A percentile compares a stretch with the other conserved stretches of the same genome.
Conservation (phyloP, 1,139 yeast genomes). For the Pichia sp. region DNA sequence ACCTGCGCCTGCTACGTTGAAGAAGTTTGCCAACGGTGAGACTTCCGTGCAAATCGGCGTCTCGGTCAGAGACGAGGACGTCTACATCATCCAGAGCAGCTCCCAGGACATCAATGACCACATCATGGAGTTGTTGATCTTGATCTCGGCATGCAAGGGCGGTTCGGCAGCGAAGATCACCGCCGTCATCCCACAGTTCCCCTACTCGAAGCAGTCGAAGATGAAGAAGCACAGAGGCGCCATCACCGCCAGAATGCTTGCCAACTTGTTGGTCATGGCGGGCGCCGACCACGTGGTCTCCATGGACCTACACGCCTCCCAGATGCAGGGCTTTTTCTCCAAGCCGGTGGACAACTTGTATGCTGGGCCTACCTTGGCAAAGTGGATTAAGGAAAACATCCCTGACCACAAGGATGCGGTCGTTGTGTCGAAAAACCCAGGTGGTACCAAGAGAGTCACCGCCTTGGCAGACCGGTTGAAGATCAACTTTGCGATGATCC, state of each 20-base stretch:
- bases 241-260: constrained; percentile 98
- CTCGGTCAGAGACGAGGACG: constrained; percentile 93
- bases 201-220: constrained; percentile 94
- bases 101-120: constrained; percentile 88
- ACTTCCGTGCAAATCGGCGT: constrained; percentile 94
- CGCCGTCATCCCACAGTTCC: constrained; percentile 96
- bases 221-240: constrained; percentile 99
- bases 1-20: constrained; percentile 90
- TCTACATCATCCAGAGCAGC: constrained; percentile 92
- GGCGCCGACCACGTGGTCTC: constrained; percentile 99
- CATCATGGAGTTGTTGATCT: constrained; percentile 90
- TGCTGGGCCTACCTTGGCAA: constrained; percentile 94
- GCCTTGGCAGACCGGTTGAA: constrained; percentile 93
- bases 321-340: constrained; percentile 98
- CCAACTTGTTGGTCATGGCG: constrained; percentile 91
- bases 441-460: constrained; percentile 97
- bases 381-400: constrained; percentile 92
- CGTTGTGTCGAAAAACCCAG: constrained; percentile 95
- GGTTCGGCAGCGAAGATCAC: constrained; percentile 97
- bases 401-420: constrained; percentile 79
- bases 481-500: constrained; percentile 97
- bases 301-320: constrained; percentile 97
- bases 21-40: constrained; percentile 94
- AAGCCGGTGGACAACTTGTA: constrained; percentile 95
- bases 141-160: constrained; percentile 93